phyloP scores from a whole-genome alignment of 2,329 filamentous ascomycete species.

The Aspergillus pseudoglaucus region DNA sequence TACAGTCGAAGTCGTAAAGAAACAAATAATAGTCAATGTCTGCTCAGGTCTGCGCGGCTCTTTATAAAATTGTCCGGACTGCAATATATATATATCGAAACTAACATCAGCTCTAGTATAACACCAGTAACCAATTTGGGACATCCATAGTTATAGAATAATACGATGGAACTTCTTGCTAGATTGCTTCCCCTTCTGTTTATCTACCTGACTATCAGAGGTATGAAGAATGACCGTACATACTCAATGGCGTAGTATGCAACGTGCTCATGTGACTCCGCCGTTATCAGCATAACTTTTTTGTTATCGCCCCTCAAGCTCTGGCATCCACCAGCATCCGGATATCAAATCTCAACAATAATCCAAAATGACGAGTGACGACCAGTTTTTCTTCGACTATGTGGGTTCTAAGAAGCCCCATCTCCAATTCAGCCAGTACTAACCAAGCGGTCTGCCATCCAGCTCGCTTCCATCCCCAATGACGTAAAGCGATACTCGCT shows the following conservation, averaged over 20 bases:
- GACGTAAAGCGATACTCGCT: conserved; percentile 65
- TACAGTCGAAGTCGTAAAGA: too few relatives aligned
- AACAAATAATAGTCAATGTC: too few relatives aligned
- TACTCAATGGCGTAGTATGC: neutral
- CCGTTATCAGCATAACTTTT: conserved; percentile 1
- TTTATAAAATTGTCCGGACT: too few relatives aligned
- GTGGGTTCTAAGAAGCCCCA: conserved; percentile 45
- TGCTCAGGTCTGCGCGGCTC: too few relatives aligned
- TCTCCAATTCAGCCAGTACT: neutral
- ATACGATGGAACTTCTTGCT: too few relatives aligned
- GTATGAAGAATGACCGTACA: too few relatives aligned
- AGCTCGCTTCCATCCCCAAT: conserved; percentile 55
- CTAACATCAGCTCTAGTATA: too few relatives aligned
- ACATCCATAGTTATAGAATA: too few relatives aligned
- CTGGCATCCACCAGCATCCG: neutral
- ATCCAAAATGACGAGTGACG: conserved; percentile 66
- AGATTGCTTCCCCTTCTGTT: too few relatives aligned
- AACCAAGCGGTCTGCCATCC: conserved; percentile 8
- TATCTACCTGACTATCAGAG: too few relatives aligned
- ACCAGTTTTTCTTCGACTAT: conserved; percentile 70
- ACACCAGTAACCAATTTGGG: too few relatives aligned
- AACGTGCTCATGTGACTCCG: conserved; percentile 12
- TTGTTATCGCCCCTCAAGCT: conserved; percentile 2
- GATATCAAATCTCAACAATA: conserved; percentile 5
- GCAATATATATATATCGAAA: too few relatives aligned